Conservation (phyloP, 1,284 basidiomycete species). For the Tremellales sp. region DNA sequence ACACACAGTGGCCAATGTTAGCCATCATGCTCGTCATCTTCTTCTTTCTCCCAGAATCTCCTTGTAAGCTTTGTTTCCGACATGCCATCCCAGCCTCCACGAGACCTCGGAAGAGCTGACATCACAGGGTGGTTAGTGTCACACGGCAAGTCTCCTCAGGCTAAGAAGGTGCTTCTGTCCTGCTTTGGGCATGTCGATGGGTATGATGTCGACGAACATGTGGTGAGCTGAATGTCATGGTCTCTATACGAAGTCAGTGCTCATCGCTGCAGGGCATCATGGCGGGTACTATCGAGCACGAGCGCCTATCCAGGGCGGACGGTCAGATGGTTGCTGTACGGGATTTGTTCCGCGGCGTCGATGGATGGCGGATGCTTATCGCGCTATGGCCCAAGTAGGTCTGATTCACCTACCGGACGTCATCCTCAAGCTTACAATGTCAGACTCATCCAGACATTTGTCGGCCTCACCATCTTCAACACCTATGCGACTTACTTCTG, state of each 20-base stretch:
- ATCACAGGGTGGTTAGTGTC: slow-evolving; percentile 16
- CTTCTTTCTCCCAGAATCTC: slow-evolving; percentile 20
- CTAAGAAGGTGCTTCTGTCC: slow-evolving; percentile 5
- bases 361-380: slow-evolving; percentile 11
- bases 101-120: background rate
- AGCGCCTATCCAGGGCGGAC: slow-evolving; percentile 1
- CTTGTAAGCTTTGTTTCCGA: slow-evolving; percentile 11
- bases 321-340: slow-evolving; percentile 4
- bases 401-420: no score
- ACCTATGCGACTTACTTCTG: slow-evolving; percentile 24
- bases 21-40: slow-evolving; percentile 18
- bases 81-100: no score
- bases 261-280: slow-evolving; percentile 11
- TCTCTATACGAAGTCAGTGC: no score
- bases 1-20: slow-evolving; percentile 19
- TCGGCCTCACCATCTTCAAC: slow-evolving; percentile 15
- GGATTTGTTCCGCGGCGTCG: slow-evolving; percentile 11
- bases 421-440: no score
- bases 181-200: slow-evolving; percentile 17
- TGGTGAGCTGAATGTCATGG: slow-evolving; percentile 14
- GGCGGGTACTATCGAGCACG: slow-evolving; percentile 12
- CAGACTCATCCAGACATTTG: slow-evolving; percentile 21
- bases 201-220: slow-evolving; percentile 15
- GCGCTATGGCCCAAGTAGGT: slow-evolving; percentile 17
- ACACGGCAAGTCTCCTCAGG: slow-evolving; percentile 14